Evolutionary conservation across 225 moss, liverwort and hornwort genomes (phyloP), one percentile per base, ranked within the genome.

Genomic region (Pseudoscleropodium purum): DNA sequence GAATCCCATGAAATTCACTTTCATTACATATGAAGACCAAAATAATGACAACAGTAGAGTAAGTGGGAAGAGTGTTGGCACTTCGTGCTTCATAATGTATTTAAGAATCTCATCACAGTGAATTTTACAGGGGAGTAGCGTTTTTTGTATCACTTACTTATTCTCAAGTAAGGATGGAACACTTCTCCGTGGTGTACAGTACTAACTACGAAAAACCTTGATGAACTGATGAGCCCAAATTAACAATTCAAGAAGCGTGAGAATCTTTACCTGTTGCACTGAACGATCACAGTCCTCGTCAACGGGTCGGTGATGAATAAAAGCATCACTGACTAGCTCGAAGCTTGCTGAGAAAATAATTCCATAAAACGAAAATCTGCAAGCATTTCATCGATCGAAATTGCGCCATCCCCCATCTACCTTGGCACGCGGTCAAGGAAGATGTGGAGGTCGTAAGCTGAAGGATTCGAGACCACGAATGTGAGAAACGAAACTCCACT

Each of bases 381-480:
- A 90, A 79, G 57, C 83, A 84, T 47, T 90, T 76, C 80, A 81
- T 70, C 36, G 59, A 79, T 79, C 64, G 87, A 56, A 20, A 57
- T 47, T 75, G 72, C 31, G 84, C 80, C 75, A 74, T 68, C 75
- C 84, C 87, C 36, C 83, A 86, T 63, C 70, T 73, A 47, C 76
- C 81, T 88, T 82, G 88, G 27, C 82, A 85, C n/a, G 21, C n/a
- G 63, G 90, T 82, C 90, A 63, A 85, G 69, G 85, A 45, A 88
- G 90, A 90, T 85, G 90, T n/a, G 81, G 33, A 82, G 45, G 73
- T 64, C 33, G 82, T 82, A 86, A 91, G 89, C 76, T 62, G 45
- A 76, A 51, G 30, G 43, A 60, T 29, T 81, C 52, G 82, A 69
- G 64, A 90, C 77, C 43, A 61, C 51, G 19, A 79, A 80, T 36